Evolutionary conservation across 345 rosid species (phyloP).

Genomic region (Psidium friedrichsthalianum): DNA sequence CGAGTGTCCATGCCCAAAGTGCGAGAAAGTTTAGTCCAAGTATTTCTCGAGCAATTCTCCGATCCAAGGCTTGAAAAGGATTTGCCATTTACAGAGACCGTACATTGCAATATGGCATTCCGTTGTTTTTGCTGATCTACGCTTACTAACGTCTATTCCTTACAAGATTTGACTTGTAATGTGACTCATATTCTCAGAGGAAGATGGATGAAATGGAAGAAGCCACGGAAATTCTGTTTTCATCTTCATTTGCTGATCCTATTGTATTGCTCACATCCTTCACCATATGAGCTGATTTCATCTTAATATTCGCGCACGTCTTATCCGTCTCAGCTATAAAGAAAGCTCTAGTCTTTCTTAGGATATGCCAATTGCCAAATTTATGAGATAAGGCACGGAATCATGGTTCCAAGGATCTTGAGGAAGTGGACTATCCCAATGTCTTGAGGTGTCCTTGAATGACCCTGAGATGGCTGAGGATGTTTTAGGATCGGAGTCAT

Average conservation of each 20-base stretch:
- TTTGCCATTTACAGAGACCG: neutral
- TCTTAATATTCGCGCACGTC: neutral
- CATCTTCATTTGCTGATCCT: neutral
- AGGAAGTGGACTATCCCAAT: neutral
- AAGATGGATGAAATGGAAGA: neutral
- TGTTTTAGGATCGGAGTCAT: neutral
- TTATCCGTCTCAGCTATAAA: neutral
- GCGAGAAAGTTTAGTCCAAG: neutral
- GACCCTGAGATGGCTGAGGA: neutral
- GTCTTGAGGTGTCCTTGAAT: neutral
- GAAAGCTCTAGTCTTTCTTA: neutral
- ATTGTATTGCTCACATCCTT: neutral
- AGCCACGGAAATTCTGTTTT: neutral
- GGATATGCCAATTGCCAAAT: neutral
- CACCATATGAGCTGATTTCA: too few species aligned
- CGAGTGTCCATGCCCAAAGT: neutral
- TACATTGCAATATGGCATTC: neutral
- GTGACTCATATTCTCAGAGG: neutral
- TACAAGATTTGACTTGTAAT: neutral
- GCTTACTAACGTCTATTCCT: neutral
- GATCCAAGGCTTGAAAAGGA: neutral
- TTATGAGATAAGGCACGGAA: neutral
- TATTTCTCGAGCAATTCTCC: neutral
- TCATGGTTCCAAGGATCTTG: neutral
- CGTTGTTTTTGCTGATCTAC: neutral